phyloP scores from a whole-genome alignment of 495 filamentous ascomycete genomes.

The Penicillium fimorum region DNA sequence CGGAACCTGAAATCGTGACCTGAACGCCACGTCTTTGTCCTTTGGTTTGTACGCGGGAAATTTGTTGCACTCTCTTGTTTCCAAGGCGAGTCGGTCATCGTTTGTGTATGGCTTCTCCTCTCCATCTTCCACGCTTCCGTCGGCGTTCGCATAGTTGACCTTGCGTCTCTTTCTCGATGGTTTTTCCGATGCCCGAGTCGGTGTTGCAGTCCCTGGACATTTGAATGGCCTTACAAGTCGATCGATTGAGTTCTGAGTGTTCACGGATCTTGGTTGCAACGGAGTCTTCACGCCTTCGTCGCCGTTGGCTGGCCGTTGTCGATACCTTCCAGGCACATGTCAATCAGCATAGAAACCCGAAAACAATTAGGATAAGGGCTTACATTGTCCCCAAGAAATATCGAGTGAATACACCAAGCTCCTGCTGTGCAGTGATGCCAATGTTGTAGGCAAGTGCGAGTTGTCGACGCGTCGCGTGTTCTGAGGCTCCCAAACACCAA shows the following conservation, averaged over 20 bases:
- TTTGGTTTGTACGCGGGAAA: constrained; percentile 89
- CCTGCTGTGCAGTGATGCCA: constrained; percentile 14
- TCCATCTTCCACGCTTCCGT: constrained; percentile 62
- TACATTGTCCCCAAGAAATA: too few relatives aligned
- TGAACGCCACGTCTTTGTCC: constrained; percentile 80
- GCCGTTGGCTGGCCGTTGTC: constrained; percentile 30
- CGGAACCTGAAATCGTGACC: constrained; percentile 80
- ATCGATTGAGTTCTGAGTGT: constrained; percentile 60
- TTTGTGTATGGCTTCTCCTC: constrained; percentile 83
- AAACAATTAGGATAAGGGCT: not conserved
- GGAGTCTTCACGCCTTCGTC: constrained; percentile 40
- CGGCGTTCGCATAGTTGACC: constrained; percentile 84
- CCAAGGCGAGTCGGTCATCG: constrained; percentile 80
- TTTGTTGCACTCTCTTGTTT: constrained; percentile 82
- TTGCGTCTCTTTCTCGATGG: constrained; percentile 84
- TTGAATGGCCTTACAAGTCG: constrained; percentile 84
- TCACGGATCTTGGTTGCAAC: constrained; percentile 37
- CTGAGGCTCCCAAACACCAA: constrained; percentile 35
- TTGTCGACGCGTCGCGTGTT: constrained; percentile 29
- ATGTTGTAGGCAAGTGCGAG: constrained; percentile 6
- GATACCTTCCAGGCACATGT: constrained; percentile 39
- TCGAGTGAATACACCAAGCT: too few relatives aligned
- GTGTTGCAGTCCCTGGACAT: constrained; percentile 80
- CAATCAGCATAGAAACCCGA: constrained; percentile 7
- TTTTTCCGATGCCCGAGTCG: constrained; percentile 70